These are phyloP conservation scores for Rhizophlyctis rosea DNA, from an alignment of 192 early-diverging fungal genomes.

Conservation along the genomic window DNA sequence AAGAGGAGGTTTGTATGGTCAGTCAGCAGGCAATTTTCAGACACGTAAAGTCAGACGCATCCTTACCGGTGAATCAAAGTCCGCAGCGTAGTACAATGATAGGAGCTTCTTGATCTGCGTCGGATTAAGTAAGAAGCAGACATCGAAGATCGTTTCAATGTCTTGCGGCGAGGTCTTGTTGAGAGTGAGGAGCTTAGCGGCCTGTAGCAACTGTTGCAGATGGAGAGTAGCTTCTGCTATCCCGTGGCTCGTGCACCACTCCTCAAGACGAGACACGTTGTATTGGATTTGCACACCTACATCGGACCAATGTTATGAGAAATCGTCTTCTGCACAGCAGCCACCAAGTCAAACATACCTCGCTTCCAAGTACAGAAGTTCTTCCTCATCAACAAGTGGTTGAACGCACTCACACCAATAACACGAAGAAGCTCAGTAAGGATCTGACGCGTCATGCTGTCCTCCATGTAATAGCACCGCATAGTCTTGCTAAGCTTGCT, in stretches of 20 bases:
- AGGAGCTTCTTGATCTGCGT: conserved; percentile 98
- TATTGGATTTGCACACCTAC: conserved; percentile 97
- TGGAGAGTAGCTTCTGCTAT: conserved; percentile 85
- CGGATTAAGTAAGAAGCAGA: conserved; percentile 93
- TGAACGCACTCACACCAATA: conserved; percentile 94
- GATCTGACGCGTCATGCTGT: conserved; percentile 86
- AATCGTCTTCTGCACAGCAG: background rate
- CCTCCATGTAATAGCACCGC: conserved; percentile 97
- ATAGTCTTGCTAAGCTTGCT: conserved; percentile 92
- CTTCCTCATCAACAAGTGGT: conserved; percentile 95
- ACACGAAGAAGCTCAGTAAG: conserved; percentile 92
- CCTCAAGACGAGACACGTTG: conserved; percentile 94
- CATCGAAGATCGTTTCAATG: conserved; percentile 98
- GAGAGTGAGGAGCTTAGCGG: conserved; percentile 94
- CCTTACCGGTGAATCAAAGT: conserved; percentile 84
- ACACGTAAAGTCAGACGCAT: background rate
- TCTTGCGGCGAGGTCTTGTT: conserved; percentile 86
- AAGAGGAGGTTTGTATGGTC: background rate
- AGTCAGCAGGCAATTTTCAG: background rate
- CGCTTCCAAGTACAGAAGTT: conserved; percentile 99
- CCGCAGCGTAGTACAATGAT: conserved; percentile 89
- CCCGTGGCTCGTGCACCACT: conserved; percentile 97
- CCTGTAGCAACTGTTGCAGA: conserved; percentile 91
- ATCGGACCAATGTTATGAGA: background rate
- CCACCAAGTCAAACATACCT: conserved; percentile 37